phyloP scores from a whole-genome alignment of 371 early-diverging fungal species.

The Apophysomyces trapeziformis region DNA sequence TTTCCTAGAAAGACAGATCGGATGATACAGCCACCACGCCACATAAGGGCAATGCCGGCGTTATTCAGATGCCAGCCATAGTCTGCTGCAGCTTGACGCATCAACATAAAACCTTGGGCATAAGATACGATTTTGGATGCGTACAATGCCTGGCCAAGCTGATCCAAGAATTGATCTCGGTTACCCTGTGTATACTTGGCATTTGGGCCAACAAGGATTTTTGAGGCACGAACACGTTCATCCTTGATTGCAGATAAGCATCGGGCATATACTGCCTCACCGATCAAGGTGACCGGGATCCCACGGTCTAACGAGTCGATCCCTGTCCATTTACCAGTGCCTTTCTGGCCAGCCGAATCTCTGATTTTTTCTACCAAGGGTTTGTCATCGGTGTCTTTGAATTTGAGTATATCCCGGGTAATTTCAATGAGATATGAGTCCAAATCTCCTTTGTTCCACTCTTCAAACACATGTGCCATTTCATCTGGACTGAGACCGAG shows the following conservation, averaged over 20 bases:
- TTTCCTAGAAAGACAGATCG: constrained; percentile 93
- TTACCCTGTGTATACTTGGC: constrained; percentile 71
- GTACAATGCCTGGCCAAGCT: constrained; percentile 92
- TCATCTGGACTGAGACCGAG: constrained; percentile 83
- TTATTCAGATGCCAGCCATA: constrained; percentile 96
- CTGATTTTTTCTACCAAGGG: constrained; percentile 94
- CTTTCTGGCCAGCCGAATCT: constrained; percentile 99
- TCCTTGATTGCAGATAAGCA: constrained; percentile 95
- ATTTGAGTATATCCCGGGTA: constrained; percentile 90
- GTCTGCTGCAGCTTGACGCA: constrained; percentile 94
- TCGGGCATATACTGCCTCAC: constrained; percentile 98
- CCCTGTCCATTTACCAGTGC: constrained; percentile 99
- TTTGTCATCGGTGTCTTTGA: constrained; percentile 86
- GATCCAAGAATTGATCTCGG: constrained; percentile 82
- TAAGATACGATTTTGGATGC: constrained; percentile 98
- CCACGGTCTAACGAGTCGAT: constrained; percentile 93
- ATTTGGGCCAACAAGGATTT: constrained; percentile 80
- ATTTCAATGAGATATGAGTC: constrained; percentile 99
- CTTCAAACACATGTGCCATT: constrained; percentile 85
- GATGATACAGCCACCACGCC: constrained; percentile 99
- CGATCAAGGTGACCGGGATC: constrained; percentile 95
- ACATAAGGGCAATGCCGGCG: constrained; percentile 96
- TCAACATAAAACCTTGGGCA: constrained; percentile 99
- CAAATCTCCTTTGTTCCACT: constrained; percentile 96
- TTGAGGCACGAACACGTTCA: constrained; percentile 89